Conservation (phyloP, 1,284 basidiomycete genomes). For the Spongispora temasekensis region DNA sequence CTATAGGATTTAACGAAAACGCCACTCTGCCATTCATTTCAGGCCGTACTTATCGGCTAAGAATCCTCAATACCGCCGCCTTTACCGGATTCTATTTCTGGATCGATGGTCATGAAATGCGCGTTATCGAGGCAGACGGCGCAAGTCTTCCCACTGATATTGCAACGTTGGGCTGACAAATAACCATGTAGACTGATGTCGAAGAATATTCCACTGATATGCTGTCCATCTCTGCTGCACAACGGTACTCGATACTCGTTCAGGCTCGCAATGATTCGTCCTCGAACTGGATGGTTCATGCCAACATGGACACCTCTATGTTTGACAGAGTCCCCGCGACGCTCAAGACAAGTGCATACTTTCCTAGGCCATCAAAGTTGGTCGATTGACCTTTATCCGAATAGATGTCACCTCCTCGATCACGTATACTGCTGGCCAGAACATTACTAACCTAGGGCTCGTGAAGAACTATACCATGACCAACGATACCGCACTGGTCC, state of each 20-base stretch:
- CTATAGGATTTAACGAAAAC: conserved; percentile 84
- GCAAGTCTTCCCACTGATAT: conserved; percentile 42
- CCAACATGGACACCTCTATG: conserved; percentile 87
- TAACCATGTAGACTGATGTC: conserved; percentile 62
- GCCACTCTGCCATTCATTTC: conserved; percentile 81
- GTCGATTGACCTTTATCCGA: conserved; percentile 1
- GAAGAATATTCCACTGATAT: conserved; percentile 71
- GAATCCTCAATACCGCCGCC: conserved; percentile 79
- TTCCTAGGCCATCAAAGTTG: not conserved
- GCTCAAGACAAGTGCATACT: conserved; percentile 71
- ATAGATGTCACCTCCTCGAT: conserved; percentile 78
- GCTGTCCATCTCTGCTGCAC: conserved; percentile 79
- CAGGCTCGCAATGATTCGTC: conserved; percentile 84
- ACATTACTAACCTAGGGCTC: conserved; percentile 50
- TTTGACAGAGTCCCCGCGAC: conserved; percentile 77
- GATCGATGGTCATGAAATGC: conserved; percentile 92
- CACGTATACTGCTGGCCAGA: conserved; percentile 57
- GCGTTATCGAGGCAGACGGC: conserved; percentile 87
- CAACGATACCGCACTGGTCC: conserved; percentile 64
- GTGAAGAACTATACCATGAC: conserved; percentile 57
- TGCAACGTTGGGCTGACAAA: not conserved
- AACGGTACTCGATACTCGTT: conserved; percentile 93
- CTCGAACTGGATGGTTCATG: conserved; percentile 87
- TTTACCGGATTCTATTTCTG: conserved; percentile 81
- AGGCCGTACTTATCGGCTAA: conserved; percentile 75